Percentiles rank a stretch among this genome's conserved stretches.
Evolutionary conservation across 2,329 filamentous ascomycete species (phyloP).

Genomic region (Aspergillus alliaceus): DNA sequence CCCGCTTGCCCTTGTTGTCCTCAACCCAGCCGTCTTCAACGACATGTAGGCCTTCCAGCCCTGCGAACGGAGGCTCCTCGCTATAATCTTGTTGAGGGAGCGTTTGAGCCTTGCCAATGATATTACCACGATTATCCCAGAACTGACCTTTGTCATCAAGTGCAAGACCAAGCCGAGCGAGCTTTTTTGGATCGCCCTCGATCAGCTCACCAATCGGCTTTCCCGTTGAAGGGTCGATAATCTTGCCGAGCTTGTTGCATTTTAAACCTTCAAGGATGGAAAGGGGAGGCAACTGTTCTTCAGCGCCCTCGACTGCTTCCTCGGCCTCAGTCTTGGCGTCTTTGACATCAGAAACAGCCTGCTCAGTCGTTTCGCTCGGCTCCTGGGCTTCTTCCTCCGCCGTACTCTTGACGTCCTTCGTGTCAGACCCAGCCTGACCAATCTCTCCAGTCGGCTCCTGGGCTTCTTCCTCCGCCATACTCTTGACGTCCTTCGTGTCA

Average conservation of each 20-base stretch:
- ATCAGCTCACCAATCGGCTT: constrained; percentile 58
- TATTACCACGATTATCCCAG: constrained; percentile 62
- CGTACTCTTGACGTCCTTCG: constrained; percentile 32
- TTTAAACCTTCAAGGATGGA: constrained; percentile 41
- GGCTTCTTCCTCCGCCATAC: constrained; percentile 6
- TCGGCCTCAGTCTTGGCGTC: constrained; percentile 27
- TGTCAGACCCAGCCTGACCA: constrained; percentile 46
- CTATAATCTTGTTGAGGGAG: constrained; percentile 40
- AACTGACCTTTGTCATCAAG: constrained; percentile 63
- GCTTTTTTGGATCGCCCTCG: constrained; percentile 65
- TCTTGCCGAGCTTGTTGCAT: constrained; percentile 47
- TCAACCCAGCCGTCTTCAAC: constrained; percentile 50
- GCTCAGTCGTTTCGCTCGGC: constrained; percentile 37
- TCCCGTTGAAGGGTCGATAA: constrained; percentile 41
- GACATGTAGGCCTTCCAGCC: constrained; percentile 48
- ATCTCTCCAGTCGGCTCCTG: constrained; percentile 52
- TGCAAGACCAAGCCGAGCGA: constrained; percentile 41
- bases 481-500: constrained; percentile 41
- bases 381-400: constrained; percentile 31
- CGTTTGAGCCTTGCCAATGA: constrained; percentile 60
- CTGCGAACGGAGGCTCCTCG: constrained; percentile 45
- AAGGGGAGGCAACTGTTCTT: constrained; percentile 34
- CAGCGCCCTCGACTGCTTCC: constrained; percentile 25
- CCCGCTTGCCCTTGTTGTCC: constrained; percentile 48
- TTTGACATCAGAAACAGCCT: constrained; percentile 48